Conservation (phyloP, 768 basidiomycete genomes). For the Thelephora aurantiotincta region DNA sequence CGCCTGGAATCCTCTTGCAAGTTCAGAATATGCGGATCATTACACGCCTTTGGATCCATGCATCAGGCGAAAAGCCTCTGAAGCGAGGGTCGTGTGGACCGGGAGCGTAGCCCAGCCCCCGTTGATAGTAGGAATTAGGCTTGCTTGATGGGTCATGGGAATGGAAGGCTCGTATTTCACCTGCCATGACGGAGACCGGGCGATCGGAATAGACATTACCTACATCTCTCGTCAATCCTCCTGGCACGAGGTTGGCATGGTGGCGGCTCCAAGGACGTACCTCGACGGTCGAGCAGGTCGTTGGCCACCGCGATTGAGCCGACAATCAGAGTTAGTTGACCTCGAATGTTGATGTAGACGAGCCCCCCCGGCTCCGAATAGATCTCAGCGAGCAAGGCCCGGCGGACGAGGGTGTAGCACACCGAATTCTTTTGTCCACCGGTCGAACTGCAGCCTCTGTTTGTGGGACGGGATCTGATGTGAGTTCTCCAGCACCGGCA, state of each 20-base stretch:
- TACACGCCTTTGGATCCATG: constrained; percentile 18
- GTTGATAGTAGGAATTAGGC: constrained; percentile 10
- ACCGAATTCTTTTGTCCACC: constrained; percentile 14
- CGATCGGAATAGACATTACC: constrained; percentile 21
- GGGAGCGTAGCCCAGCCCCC: constrained; percentile 22
- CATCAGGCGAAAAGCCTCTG: constrained; percentile 19
- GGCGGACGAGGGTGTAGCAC: background rate
- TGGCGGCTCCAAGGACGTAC: constrained; percentile 1
- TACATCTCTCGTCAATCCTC: background rate
- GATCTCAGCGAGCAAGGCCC: background rate
- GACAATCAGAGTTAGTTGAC: constrained; percentile 14
- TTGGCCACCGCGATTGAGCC: constrained; percentile 14
- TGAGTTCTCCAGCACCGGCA: constrained; percentile 12
- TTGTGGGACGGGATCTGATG: constrained; percentile 13
- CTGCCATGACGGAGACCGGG: constrained; percentile 18
- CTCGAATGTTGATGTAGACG: constrained; percentile 13
- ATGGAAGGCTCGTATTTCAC: constrained; percentile 15
- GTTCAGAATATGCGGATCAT: constrained; percentile 6
- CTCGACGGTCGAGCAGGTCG: constrained; percentile 16
- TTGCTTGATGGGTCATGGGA: background rate
- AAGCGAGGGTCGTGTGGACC: constrained; percentile 19
- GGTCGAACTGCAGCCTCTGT: constrained; percentile 15
- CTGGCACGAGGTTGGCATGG: background rate
- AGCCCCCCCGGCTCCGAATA: constrained; percentile 15
- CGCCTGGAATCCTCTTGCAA: constrained; percentile 11